phyloP scores from a whole-genome alignment of 2,329 filamentous ascomycete species.

The Graphilbum ipis-grandicollis region DNA sequence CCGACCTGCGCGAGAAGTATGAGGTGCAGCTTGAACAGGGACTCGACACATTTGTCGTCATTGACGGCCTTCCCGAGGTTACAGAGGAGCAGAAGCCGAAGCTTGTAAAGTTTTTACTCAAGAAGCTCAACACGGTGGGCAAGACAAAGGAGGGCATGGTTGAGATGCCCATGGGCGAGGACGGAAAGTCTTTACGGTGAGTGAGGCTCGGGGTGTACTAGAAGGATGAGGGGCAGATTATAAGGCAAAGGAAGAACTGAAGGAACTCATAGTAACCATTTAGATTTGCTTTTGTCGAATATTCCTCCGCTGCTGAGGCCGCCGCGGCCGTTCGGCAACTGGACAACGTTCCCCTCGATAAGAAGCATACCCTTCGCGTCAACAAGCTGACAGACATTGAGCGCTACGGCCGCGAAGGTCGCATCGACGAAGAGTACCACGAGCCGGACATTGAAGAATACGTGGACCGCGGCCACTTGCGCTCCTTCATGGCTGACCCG shows the following conservation, averaged over 20 bases:
- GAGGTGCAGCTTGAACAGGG: conserved; percentile 93
- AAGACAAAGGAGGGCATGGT: conserved; percentile 73
- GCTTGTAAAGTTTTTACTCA: conserved; percentile 87
- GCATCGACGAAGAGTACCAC: conserved; percentile 80
- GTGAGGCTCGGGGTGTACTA: too few species aligned
- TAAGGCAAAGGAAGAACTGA: too few species aligned
- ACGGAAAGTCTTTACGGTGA: conserved; percentile 79
- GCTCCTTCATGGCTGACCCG: conserved; percentile 80
- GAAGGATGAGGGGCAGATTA: too few species aligned
- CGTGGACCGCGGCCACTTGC: conserved; percentile 79
- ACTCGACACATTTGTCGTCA: conserved; percentile 87
- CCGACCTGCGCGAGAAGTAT: conserved; percentile 83
- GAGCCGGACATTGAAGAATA: conserved; percentile 72
- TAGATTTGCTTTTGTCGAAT: conserved; percentile 97
- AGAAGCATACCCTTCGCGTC: conserved; percentile 85
- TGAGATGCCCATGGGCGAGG: conserved; percentile 83
- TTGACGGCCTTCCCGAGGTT: conserved; percentile 85
- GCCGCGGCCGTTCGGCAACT: conserved; percentile 77
- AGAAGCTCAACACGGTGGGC: conserved; percentile 78
- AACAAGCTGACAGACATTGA: conserved; percentile 99
- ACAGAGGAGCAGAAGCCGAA: conserved; percentile 83
- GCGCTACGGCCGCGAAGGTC: conserved; percentile 83
- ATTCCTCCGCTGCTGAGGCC: conserved; percentile 77
- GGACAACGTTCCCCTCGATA: conserved; percentile 76
- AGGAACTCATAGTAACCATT: too few species aligned